phyloP scores from a whole-genome alignment of 345 rosid genomes.

The Ricinus communis region DNA sequence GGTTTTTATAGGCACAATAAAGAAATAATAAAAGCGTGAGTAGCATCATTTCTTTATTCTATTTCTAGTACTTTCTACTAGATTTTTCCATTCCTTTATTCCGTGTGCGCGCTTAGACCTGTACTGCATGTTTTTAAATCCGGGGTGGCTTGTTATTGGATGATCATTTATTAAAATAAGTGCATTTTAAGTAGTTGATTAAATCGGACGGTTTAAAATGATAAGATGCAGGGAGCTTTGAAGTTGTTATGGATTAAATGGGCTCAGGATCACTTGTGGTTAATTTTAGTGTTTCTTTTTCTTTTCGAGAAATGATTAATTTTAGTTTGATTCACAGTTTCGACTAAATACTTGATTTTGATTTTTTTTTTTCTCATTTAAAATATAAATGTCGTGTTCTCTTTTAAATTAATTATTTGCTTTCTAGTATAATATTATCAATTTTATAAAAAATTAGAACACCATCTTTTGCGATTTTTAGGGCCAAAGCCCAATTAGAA shows the following conservation, averaged over 20 bases:
- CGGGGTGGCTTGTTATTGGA: background rate
- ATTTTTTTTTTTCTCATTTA: too few relatives aligned
- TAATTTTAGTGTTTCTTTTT: too few relatives aligned
- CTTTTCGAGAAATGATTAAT: too few relatives aligned
- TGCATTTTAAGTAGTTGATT: background rate
- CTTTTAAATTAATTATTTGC: too few relatives aligned
- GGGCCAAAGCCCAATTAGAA: too few relatives aligned
- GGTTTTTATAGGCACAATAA: constrained; percentile 4
- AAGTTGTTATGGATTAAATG: background rate
- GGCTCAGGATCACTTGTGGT: background rate
- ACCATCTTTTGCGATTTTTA: too few relatives aligned
- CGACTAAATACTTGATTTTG: too few relatives aligned
- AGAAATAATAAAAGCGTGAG: background rate
- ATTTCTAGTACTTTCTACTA: constrained; percentile 7
- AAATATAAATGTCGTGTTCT: too few relatives aligned
- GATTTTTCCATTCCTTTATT: background rate
- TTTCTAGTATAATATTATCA: too few relatives aligned
- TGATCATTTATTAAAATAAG: background rate
- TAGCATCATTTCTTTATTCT: background rate
- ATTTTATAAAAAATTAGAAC: too few relatives aligned
- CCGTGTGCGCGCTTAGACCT: background rate
- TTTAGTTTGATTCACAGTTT: too few relatives aligned
- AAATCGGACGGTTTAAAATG: background rate
- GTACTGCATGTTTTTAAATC: background rate
- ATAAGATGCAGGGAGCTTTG: background rate